These are phyloP conservation scores for Microcyclospora pomicola DNA, from an alignment of 2,329 filamentous ascomycete species.

Conservation along the genomic window DNA sequence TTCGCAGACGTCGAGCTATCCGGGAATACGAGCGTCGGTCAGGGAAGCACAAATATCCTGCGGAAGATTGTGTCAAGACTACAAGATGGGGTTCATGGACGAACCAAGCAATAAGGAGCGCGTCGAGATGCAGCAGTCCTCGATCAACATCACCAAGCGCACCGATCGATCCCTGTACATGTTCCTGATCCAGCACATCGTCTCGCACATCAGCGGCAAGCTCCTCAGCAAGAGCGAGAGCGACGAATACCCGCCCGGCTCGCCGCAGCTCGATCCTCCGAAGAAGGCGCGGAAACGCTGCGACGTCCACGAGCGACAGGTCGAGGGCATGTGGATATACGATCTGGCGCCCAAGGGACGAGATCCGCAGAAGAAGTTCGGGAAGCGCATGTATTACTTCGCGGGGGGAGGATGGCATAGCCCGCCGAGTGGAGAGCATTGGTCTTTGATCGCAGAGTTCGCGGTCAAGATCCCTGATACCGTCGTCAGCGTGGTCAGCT, in stretches of 20 bases:
- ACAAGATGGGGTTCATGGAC: too few species aligned
- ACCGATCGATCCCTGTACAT: constrained; percentile 24
- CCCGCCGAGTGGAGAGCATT: constrained; percentile 38
- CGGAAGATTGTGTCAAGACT: too few species aligned
- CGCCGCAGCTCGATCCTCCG: constrained; percentile 25
- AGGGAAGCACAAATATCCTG: too few species aligned
- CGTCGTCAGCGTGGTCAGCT: constrained; percentile 36
- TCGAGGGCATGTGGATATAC: constrained; percentile 34
- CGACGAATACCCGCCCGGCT: constrained; percentile 24
- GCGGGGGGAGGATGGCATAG: constrained; percentile 43
- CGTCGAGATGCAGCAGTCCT: constrained; percentile 1
- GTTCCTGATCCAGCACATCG: constrained; percentile 24
- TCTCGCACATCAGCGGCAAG: constrained; percentile 24
- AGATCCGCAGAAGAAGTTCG: constrained; percentile 5
- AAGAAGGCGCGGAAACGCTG: constrained; percentile 22
- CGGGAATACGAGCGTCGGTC: too few species aligned
- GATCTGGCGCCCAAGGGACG: constrained; percentile 22
- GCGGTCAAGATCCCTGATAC: constrained; percentile 26
- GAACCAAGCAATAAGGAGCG: too few species aligned
- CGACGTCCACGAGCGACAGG: constrained; percentile 26
- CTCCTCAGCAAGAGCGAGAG: constrained; percentile 22
- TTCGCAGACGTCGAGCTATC: too few species aligned
- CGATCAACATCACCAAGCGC: constrained; percentile 24
- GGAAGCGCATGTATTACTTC: constrained; percentile 38
- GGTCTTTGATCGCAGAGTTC: constrained; percentile 37